Conservation (phyloP, 139 green algal species). For the Coelastrella sp. region DNA sequence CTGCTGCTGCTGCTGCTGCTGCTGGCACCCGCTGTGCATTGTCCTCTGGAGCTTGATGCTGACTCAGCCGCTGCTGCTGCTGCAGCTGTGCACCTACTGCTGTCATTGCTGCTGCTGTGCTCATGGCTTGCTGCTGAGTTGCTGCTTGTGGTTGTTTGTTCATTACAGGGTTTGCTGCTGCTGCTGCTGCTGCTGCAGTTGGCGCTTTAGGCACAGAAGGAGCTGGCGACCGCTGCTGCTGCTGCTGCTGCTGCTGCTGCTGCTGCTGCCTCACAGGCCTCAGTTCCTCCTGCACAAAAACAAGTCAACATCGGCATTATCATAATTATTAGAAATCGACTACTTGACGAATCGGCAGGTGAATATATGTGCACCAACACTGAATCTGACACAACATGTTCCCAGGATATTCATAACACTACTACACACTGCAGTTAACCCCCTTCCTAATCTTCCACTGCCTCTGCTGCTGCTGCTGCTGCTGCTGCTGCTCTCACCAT, state of each 20-base stretch:
- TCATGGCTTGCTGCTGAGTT: neutral
- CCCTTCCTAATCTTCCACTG: too few species aligned
- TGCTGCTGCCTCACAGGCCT: neutral
- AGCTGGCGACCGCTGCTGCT: neutral
- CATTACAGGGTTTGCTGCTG: constrained; percentile 5
- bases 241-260: constrained; percentile 12
- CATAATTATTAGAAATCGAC: too few species aligned
- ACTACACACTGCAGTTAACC: too few species aligned
- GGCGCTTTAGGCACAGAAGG: neutral
- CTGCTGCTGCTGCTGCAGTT: neutral
- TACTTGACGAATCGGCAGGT: too few species aligned
- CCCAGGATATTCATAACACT: too few species aligned
- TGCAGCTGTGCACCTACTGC: neutral
- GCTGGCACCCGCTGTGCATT: neutral
- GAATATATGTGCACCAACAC: too few species aligned
- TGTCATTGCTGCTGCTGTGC: too few species aligned
- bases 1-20: constrained; percentile 9
- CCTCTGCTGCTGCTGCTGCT: constrained; percentile 42
- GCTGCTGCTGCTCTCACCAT: constrained; percentile 14
- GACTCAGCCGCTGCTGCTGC: neutral
- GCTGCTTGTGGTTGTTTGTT: too few species aligned
- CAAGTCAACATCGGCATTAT: too few species aligned
- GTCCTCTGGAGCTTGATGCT: neutral
- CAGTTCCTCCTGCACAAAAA: neutral
- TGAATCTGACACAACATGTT: too few species aligned